Evolutionary conservation across 1,139 yeast genomes (phyloP), one percentile per base, ranked within the genome.

Genomic region (Blastobotrys serpentis): DNA sequence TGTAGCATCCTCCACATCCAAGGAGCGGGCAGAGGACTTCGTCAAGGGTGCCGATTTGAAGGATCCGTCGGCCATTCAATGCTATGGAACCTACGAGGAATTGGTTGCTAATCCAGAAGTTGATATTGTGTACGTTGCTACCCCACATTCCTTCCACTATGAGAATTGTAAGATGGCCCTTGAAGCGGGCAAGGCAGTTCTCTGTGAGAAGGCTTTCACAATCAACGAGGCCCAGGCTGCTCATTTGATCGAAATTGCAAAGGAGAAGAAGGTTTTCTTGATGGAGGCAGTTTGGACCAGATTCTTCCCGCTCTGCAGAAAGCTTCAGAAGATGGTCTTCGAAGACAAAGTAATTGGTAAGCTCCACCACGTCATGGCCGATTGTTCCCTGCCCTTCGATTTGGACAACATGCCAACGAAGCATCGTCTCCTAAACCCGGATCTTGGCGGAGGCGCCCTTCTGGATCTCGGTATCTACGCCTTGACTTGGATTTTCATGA

Each of bases 201-300:
- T 81, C 47, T 77, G 82, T 58, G 86, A 81, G 58, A 81, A 81
- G 63, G 83, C 86, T 1, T 70, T 80, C 56, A 77, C 84, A 1
- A 72, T 81, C 44, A 81, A 78, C 54, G 67, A 67, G 4, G 63
- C 64, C 26, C 82, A 81, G 48, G 72, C 81, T 8, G 59, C 67
- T 25, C 74, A 71, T 40, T 60, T 81, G n/a, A 65, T 75, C 40
- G 69, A 63, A 1, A 69, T 74, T 44, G 86, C 85, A 10, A 67
- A 67, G 54, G 57, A 65, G 46, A 72, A 75, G 58, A 66, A 70
- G 2, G 67, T 74, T 45, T 80, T 76, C 56, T 67, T 80, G 46
- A 77, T 81, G 84, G 86, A 81, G 60, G 86, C 79, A 2, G 75
- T 81, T 48, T 81, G 86, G 86, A 77, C 84, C 2, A 68, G 85